Conservation (phyloP, 306 rosid species). For the Vicia villosa region DNA sequence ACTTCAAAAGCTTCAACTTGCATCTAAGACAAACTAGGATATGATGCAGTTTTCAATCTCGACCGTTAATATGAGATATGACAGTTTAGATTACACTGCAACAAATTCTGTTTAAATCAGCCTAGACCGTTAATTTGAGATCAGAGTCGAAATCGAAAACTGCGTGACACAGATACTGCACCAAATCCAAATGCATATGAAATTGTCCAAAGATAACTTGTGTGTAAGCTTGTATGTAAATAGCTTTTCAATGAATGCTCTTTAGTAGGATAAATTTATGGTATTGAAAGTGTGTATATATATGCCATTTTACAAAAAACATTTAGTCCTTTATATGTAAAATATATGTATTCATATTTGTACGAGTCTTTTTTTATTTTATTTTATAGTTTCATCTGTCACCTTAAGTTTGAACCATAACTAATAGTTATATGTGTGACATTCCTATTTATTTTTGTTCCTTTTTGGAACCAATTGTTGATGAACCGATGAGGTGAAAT, state of each 20-base stretch:
- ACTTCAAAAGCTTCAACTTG: slow-evolving; percentile 92
- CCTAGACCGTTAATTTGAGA: not conserved
- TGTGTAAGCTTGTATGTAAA: slow-evolving; percentile 30
- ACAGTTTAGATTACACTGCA: not conserved
- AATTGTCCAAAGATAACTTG: not conserved
- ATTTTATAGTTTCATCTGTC: not conserved
- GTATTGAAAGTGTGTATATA: slow-evolving; percentile 39
- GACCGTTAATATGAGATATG: not conserved
- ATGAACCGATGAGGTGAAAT: too few species aligned
- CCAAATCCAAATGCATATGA: slow-evolving; percentile 35
- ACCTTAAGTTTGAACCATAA: too few species aligned
- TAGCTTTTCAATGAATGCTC: slow-evolving; percentile 25
- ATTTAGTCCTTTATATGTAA: slow-evolving; percentile 20
- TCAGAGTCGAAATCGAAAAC: too few species aligned
- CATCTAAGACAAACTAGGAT: slow-evolving; percentile 35
- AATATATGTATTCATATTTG: not conserved
- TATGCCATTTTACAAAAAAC: slow-evolving; percentile 20
- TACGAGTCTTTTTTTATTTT: not conserved
- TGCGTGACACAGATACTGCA: not conserved
- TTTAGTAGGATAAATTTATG: slow-evolving; percentile 23
- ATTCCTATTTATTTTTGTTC: too few species aligned
- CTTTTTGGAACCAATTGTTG: too few species aligned
- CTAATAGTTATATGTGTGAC: too few species aligned
- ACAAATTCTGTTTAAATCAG: not conserved
- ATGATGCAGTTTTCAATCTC: not conserved